These are phyloP conservation scores for Chrysoporthe deuterocubensis DNA, from an alignment of 2,329 filamentous ascomycete genomes.

Conservation along the genomic window DNA sequence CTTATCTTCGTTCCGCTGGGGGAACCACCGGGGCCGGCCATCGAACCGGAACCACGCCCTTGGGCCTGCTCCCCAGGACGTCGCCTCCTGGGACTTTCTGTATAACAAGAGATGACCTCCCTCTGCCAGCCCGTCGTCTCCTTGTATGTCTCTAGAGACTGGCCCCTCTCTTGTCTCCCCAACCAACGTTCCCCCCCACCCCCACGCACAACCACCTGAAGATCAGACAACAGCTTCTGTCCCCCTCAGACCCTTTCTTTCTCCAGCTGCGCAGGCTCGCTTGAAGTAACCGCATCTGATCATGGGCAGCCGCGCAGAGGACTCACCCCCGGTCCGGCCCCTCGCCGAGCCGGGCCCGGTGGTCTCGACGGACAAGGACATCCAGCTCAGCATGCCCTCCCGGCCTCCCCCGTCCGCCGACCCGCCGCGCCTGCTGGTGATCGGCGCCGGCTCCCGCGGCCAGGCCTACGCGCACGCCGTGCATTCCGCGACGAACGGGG, in stretches of 20 bases:
- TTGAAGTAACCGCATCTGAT: neutral
- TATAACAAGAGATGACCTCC: neutral
- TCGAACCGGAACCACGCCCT: neutral
- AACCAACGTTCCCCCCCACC: neutral
- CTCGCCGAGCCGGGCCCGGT: conserved; percentile 28
- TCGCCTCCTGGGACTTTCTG: neutral
- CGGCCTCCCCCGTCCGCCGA: conserved; percentile 47
- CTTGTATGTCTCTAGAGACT: neutral
- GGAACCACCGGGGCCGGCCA: neutral
- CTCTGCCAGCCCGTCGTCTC: neutral
- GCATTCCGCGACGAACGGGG: conserved; percentile 64
- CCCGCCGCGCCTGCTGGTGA: conserved; percentile 72
- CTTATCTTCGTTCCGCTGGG: neutral
- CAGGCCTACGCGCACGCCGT: conserved; percentile 74
- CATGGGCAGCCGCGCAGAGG: conserved; percentile 14
- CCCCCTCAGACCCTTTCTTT: neutral
- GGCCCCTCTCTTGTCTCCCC: neutral
- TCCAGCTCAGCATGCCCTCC: conserved; percentile 39
- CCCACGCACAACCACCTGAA: neutral
- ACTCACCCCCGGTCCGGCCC: conserved; percentile 32
- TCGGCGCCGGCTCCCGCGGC: conserved; percentile 83
- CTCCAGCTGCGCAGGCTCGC: too few species aligned
- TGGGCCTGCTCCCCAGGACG: neutral
- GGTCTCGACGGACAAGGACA: conserved; percentile 28
- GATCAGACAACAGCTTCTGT: neutral